phyloP scores from a whole-genome alignment of 805 yeast species.

The Kazachstania viticola region DNA sequence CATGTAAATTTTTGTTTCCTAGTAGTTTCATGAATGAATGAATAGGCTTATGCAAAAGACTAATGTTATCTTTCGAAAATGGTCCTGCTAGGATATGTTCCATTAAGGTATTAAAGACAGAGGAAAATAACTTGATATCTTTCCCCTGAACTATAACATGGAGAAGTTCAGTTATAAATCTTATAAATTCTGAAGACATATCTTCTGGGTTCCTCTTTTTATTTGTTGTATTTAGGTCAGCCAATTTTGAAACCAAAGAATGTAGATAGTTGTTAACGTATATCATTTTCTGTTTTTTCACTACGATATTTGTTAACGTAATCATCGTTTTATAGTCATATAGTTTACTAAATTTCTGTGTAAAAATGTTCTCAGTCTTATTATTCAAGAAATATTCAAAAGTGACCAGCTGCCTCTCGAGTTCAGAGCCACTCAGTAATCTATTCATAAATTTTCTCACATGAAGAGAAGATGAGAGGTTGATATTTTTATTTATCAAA shows the following conservation, averaged over 20 bases:
- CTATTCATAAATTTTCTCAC: slow-evolving; percentile 7
- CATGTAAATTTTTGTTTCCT: slow-evolving; percentile 13
- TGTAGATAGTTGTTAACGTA: slow-evolving; percentile 12
- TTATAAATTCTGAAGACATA: slow-evolving; percentile 6
- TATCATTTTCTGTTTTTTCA: slow-evolving; percentile 11
- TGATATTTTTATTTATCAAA: slow-evolving; percentile 16
- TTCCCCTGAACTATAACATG: slow-evolving; percentile 9
- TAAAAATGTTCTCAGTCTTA: slow-evolving; percentile 7
- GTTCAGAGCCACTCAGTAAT: slow-evolving; percentile 20
- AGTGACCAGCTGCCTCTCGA: slow-evolving; percentile 18
- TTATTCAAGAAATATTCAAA: slow-evolving; percentile 16
- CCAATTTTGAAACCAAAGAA: slow-evolving; percentile 14
- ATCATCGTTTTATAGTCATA: slow-evolving; percentile 15
- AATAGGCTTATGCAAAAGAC: slow-evolving; percentile 4
- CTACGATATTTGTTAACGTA: slow-evolving; percentile 7
- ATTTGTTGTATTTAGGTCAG: slow-evolving; percentile 3
- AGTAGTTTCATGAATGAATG: slow-evolving; percentile 4
- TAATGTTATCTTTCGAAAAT: not conserved
- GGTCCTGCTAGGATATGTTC: slow-evolving; percentile 2
- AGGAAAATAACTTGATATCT: slow-evolving; percentile 15
- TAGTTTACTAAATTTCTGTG: slow-evolving; percentile 12
- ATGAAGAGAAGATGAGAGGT: slow-evolving; percentile 9
- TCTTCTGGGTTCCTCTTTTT: not conserved
- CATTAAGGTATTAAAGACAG: slow-evolving; percentile 8
- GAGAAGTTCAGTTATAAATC: slow-evolving; percentile 14